Evolutionary conservation across 1,284 basidiomycete species (phyloP), one percentile per base, ranked within the genome.

Genomic region (Rhodotorula sp.): DNA sequence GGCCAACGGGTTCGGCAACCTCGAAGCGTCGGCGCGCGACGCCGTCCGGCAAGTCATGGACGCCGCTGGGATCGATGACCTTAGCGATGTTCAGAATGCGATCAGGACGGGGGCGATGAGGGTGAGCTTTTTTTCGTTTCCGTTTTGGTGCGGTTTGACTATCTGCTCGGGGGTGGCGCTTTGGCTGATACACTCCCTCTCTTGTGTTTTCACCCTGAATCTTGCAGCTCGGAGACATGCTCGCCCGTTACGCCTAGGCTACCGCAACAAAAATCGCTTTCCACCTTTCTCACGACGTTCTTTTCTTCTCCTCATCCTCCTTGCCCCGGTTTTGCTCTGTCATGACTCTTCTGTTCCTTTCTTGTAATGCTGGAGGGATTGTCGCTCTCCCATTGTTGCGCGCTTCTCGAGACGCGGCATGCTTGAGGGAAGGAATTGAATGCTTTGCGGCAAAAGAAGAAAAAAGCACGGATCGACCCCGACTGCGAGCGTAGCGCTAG

Each of bases 21-120:
- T 95, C 33, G 94, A 96, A 82, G 80, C 83, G 51, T 89, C 88
- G 12, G 91, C 93, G 51, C 86, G 88, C 78, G 94, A 96, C 77
- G 87, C 89, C 5, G 85, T 94, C 42, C 82, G 87, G 26, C 85
- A 87, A 72, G 87, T 95, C 45, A 84, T 96, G 82, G 77, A 79
- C 53, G 71, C 74, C 53, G 75, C 77, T 53, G 86, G 91, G 0
- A 95, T 95, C 78, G 92, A 91, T 3, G 92, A 95, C 78, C 90
- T 96, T 49, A 92, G 94, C 83, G 91, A 91, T 76, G 84, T 92
- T 24, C 90, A 89, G 3, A 92, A 95, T 78, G 90, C 84, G 71
- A 87, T 97, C 68, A 83, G 94, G 75, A 83, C 84, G 18, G 91
- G 91, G 2, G 94, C 93, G 22, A 80, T 96, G 72, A 95, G 93